Conservation (phyloP, 495 filamentous ascomycete species). For the Penicillium atrosanguineum region DNA sequence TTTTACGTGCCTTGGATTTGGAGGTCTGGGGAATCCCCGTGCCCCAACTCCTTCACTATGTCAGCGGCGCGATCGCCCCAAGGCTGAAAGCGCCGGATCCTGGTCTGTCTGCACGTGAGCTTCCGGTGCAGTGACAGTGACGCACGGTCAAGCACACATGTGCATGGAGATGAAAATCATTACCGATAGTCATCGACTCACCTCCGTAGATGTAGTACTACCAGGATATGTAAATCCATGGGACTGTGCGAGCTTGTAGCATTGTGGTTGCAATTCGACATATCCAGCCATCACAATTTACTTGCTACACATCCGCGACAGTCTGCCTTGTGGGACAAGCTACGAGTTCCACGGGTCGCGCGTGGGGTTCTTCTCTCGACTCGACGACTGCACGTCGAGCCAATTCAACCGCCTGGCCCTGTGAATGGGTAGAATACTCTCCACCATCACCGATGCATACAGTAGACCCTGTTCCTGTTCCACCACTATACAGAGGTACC, state of each 20-base stretch:
- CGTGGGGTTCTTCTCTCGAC: conserved; percentile 14
- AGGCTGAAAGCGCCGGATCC: conserved; percentile 9
- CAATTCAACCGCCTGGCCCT: neutral
- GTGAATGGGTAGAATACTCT: neutral
- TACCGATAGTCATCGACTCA: neutral
- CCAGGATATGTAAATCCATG: neutral
- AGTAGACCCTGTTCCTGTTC: neutral
- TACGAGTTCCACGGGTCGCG: conserved; percentile 12
- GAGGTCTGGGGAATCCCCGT: conserved; percentile 7
- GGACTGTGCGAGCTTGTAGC: neutral
- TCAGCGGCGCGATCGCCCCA: conserved; percentile 26
- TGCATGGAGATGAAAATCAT: neutral
- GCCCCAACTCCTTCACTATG: conserved; percentile 9
- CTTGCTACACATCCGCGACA: conserved; percentile 4
- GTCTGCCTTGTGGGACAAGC: conserved; percentile 4
- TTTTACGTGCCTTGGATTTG: conserved; percentile 22
- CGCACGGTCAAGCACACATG: neutral
- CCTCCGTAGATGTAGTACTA: neutral
- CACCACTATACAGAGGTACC: neutral
- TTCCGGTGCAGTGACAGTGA: neutral
- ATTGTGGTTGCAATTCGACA: neutral
- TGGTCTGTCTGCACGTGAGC: neutral
- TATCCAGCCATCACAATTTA: conserved; percentile 5
- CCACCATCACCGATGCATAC: too few relatives aligned
- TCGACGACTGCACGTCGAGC: conserved; percentile 4